A percentile compares a stretch with the other conserved stretches of the same genome.
phyloP scores from a whole-genome alignment of 1,139 yeast genomes.

The Meyerozyma elateridarum region DNA sequence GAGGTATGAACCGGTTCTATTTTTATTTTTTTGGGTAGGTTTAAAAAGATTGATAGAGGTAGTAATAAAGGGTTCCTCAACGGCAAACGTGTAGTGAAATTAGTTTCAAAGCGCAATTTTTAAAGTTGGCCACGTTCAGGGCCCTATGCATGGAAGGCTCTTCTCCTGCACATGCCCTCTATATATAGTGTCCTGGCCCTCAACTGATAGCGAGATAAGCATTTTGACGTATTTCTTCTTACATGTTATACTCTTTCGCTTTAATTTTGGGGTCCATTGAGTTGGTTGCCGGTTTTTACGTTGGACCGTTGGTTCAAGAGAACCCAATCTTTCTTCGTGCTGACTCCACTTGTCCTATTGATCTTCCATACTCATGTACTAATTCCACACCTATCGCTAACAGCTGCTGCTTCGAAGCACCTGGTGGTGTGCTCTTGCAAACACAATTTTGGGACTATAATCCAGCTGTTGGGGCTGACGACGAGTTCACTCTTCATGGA shows the following conservation, averaged over 20 bases:
- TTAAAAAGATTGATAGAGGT: constrained; percentile 15
- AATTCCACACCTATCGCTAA: constrained; percentile 25
- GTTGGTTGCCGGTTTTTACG: not conserved
- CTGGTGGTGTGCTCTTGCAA: constrained; percentile 14
- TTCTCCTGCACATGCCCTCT: too few relatives aligned
- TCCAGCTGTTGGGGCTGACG: constrained; percentile 23
- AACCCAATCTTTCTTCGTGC: not conserved
- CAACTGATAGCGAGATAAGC: too few relatives aligned
- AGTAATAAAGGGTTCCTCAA: constrained; percentile 36
- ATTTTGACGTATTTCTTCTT: too few relatives aligned
- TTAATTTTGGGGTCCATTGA: not conserved
- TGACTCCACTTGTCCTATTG: constrained; percentile 48
- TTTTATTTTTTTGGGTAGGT: constrained; percentile 17
- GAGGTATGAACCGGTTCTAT: constrained; percentile 10
- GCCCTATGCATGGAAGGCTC: constrained; percentile 1
- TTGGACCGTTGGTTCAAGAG: not conserved
- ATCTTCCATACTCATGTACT: constrained; percentile 61
- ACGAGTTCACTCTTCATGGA: constrained; percentile 80
- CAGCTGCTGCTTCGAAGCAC: constrained; percentile 15
- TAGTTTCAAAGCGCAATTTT: too few relatives aligned
- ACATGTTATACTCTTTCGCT: too few relatives aligned
- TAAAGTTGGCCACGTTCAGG: too few relatives aligned
- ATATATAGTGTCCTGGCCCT: too few relatives aligned
- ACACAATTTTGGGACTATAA: constrained; percentile 18
- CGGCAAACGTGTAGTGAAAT: constrained; percentile 20